phyloP scores from a whole-genome alignment of 1,139 yeast genomes.

The Torulaspora pretoriensis region DNA sequence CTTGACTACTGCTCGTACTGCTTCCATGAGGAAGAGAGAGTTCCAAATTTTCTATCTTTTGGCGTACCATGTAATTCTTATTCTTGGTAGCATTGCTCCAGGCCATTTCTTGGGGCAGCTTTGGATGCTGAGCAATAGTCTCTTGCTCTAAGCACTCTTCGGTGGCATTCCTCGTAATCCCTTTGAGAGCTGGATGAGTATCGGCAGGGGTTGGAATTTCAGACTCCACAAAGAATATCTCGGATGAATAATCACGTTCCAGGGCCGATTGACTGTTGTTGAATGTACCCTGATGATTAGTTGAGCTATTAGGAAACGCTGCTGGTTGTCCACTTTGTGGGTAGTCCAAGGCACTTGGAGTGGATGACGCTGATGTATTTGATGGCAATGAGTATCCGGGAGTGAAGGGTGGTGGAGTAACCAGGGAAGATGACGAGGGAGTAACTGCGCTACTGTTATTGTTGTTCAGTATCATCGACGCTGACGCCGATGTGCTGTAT shows the following conservation, averaged over 20 bases:
- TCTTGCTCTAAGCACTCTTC: constrained; percentile 21
- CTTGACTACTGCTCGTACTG: constrained; percentile 26
- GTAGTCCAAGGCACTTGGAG: constrained; percentile 24
- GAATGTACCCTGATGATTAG: constrained; percentile 5
- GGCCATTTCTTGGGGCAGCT: not conserved
- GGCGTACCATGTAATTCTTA: constrained; percentile 1
- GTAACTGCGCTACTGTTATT: constrained; percentile 14
- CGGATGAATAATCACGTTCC: constrained; percentile 14
- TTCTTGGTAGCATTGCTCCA: not conserved
- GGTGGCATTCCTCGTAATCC: constrained; percentile 18
- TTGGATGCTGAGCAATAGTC: constrained; percentile 1
- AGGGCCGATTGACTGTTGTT: constrained; percentile 7
- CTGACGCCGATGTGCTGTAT: constrained; percentile 12
- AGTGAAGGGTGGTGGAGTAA: constrained; percentile 25
- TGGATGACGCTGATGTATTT: constrained; percentile 27
- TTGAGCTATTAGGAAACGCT: constrained; percentile 5
- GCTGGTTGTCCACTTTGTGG: constrained; percentile 6
- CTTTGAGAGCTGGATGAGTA: constrained; percentile 17
- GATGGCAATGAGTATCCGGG: constrained; percentile 21
- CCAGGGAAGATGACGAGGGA: constrained; percentile 20
- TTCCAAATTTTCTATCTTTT: constrained; percentile 10
- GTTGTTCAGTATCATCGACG: constrained; percentile 7
- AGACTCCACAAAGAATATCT: constrained; percentile 14
- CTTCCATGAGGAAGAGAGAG: constrained; percentile 19
- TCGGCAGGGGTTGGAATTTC: constrained; percentile 19